A percentile compares a stretch with the other conserved stretches of the same genome.
phyloP scores from a whole-genome alignment of 2,329 filamentous ascomycete species.

The Apiospora aurea region DNA sequence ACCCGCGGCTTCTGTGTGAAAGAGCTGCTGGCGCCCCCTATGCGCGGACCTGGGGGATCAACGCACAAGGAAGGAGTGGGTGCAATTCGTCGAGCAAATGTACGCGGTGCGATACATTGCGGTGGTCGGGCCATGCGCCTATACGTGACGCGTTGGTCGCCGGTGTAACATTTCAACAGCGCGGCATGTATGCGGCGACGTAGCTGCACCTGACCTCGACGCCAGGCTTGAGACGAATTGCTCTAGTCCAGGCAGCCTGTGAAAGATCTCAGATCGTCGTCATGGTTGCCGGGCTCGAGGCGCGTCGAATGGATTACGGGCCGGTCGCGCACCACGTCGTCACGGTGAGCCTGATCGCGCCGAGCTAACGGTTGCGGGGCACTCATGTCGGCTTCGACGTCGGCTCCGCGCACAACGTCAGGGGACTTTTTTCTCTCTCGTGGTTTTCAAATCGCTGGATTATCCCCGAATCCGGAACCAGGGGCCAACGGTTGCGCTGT shows the following conservation, averaged over 20 bases:
- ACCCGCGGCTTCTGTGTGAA: not conserved
- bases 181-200: not conserved
- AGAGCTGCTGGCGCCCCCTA: not conserved
- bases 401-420: conserved; percentile 77
- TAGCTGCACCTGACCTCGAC: not conserved
- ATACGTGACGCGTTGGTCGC: not conserved
- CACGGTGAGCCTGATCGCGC: conserved; percentile 69
- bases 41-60: not conserved
- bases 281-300: not conserved
- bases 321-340: conserved; percentile 73
- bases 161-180: not conserved
- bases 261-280: not conserved
- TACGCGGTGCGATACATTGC: not conserved
- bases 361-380: conserved; percentile 80
- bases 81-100: not conserved
- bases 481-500: conserved; percentile 69
- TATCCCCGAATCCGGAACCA: conserved; percentile 71
- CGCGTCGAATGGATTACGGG: not conserved
- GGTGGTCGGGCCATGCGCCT: not conserved
- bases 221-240: not conserved
- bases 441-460: conserved; percentile 73
- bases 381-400: conserved; percentile 77
- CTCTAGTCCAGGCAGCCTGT: not conserved
- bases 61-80: not conserved
- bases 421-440: conserved; percentile 72